Evolutionary conservation across 192 early-diverging fungal genomes (phyloP), one percentile per base, ranked within the genome.

Genomic region (Obelidium mucronatum): DNA sequence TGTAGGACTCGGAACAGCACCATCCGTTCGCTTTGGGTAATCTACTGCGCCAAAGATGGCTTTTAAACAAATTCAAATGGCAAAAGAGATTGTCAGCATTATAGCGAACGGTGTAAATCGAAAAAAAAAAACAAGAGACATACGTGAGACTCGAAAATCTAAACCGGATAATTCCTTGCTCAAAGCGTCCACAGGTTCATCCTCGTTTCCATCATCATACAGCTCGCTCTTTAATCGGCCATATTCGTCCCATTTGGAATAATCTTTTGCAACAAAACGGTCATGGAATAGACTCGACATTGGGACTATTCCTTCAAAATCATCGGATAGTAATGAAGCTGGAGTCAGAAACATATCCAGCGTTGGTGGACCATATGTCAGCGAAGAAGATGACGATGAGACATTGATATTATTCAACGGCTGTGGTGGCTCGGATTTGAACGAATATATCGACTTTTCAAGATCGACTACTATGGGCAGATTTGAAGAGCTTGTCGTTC

Each of bases 261-360:
- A 52, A 31, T 76, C 74, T 42, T 76, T 76, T 28, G 74, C 74
- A 52, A 67, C 59, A 42, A 48, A n/a, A 5, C 44, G 56, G 2
- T 42, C 39, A 4, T 61, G 56, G 30, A 74, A 74, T 28, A 74
- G 37, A 48, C 30, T 62, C 8, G 31, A 58, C 15, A 72, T 15
- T 19, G 72, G 72, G 24, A 54, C 59, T 35, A 62, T 22, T 36
- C 48, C 40, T 74, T 74, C 59, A 22, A 37, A 30, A 17, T 74
- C 72, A 6, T 74, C 59, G 15, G 52, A 34, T 31, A 37, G 22
- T n/a, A n/a, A n/a, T 15, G 24, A 6, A 17, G 37, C 8, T 31
- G 56, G 72, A 5, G 72, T 73, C 22, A 76, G 73, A 36, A 83
- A 39, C 8, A 44, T 2, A 8, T 79, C 78, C 1, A 84, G 54